These are phyloP conservation scores for Termitomyces bulborhizus DNA, from an alignment of 768 basidiomycete genomes.

Conservation along the genomic window DNA sequence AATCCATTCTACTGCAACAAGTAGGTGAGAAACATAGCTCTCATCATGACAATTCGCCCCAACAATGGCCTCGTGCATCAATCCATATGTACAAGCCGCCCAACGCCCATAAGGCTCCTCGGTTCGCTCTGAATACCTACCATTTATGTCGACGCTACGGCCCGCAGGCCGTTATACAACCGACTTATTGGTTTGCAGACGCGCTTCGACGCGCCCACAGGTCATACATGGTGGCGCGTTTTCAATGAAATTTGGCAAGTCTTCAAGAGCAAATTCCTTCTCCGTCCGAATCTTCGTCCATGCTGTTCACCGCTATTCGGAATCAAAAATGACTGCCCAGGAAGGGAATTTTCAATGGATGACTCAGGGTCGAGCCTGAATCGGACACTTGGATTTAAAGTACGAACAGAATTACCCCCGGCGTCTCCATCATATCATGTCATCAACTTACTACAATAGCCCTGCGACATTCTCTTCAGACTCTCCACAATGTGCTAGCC, in stretches of 20 bases:
- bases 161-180: no score
- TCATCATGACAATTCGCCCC: neutral
- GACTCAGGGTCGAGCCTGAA: neutral
- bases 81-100: neutral
- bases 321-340: neutral
- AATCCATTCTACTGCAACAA: neutral
- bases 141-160: neutral
- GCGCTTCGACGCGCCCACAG: neutral
- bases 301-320: neutral
- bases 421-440: conserved; percentile 1
- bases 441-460: conserved; percentile 47
- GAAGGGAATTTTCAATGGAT: neutral
- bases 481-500: conserved; percentile 46
- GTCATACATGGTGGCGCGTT: neutral
- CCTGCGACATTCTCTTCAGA: conserved; percentile 61
- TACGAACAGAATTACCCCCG: neutral
- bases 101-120: no score
- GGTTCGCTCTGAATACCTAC: neutral
- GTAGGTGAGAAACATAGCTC: neutral
- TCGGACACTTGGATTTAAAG: neutral
- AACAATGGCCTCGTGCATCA: neutral
- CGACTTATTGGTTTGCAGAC: neutral
- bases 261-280: neutral
- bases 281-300: neutral
- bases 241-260: neutral